Conservation (phyloP, 805 yeast species). For the Lipomyces yamanashiensis region DNA sequence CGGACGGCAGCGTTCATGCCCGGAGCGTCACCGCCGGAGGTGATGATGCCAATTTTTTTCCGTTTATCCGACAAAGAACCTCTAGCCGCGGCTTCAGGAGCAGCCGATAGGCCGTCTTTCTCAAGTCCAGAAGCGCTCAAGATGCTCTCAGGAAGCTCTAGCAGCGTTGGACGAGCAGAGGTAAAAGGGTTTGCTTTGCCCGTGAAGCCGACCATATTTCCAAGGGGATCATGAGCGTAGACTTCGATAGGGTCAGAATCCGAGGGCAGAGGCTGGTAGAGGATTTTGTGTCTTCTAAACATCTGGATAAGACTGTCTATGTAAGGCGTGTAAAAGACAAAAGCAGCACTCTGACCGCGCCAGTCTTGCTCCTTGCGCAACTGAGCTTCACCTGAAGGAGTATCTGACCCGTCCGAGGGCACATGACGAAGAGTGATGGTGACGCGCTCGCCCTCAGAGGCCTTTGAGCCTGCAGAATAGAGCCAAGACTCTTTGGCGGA, state of each 20-base stretch:
- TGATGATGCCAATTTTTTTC: constrained; percentile 88
- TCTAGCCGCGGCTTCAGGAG: constrained; percentile 8
- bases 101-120: not conserved
- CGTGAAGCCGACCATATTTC: constrained; percentile 80
- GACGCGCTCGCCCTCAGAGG: constrained; percentile 42
- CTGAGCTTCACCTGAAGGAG: constrained; percentile 34
- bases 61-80: constrained; percentile 37
- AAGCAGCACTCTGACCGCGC: constrained; percentile 53
- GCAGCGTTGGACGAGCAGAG: constrained; percentile 15
- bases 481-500: constrained; percentile 44
- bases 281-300: constrained; percentile 47
- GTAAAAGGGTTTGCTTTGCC: constrained; percentile 47
- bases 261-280: constrained; percentile 67
- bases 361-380: constrained; percentile 49
- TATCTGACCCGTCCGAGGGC: constrained; percentile 18
- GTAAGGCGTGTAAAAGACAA: constrained; percentile 54
- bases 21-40: constrained; percentile 98
- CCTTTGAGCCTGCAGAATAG: constrained; percentile 42
- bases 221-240: constrained; percentile 82
- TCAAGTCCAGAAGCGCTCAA: constrained; percentile 1
- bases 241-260: constrained; percentile 75
- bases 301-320: constrained; percentile 47
- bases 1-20: constrained; percentile 98
- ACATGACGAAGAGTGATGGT: constrained; percentile 37
- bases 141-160: constrained; percentile 18